Percentiles rank a stretch among this genome's conserved stretches.
Conservation (phyloP, 2,329 filamentous ascomycete species). For the Xylaria sp. region DNA sequence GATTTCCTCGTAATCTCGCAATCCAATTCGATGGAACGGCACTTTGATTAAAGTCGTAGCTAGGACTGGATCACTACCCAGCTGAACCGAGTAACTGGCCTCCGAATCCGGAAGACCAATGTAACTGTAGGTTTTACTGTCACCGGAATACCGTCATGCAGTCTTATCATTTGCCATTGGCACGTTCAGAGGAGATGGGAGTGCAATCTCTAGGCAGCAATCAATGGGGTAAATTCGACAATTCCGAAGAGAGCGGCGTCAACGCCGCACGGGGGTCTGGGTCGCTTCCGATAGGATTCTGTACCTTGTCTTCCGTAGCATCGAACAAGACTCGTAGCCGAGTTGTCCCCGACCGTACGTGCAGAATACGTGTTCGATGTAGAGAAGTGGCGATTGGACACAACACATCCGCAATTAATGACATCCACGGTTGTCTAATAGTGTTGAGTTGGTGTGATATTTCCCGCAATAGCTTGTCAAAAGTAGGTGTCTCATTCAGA, state of each 20-base stretch:
- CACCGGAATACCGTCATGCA: background rate
- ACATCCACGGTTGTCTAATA: background rate
- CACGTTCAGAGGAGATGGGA: background rate
- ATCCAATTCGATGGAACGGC: background rate
- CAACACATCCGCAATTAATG: background rate
- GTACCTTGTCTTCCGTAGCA: background rate
- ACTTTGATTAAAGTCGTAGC: background rate
- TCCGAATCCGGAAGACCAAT: conserved; percentile 1
- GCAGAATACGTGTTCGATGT: background rate
- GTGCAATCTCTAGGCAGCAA: background rate
- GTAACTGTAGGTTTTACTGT: background rate
- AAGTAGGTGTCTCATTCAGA: conserved; percentile 38
- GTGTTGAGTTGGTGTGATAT: background rate
- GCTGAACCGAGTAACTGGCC: background rate
- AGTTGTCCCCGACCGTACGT: background rate
- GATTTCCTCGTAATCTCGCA: background rate
- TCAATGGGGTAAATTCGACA: background rate
- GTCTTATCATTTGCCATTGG: background rate
- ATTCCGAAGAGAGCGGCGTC: background rate
- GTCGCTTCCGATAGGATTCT: background rate
- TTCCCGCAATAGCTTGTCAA: background rate
- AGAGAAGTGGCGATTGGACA: background rate
- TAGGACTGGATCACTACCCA: background rate
- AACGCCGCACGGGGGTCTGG: background rate
- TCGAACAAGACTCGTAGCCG: background rate